These are phyloP conservation scores for Akanthomyces uredinophilus DNA, from an alignment of 2,329 filamentous ascomycete genomes.

Conservation along the genomic window DNA sequence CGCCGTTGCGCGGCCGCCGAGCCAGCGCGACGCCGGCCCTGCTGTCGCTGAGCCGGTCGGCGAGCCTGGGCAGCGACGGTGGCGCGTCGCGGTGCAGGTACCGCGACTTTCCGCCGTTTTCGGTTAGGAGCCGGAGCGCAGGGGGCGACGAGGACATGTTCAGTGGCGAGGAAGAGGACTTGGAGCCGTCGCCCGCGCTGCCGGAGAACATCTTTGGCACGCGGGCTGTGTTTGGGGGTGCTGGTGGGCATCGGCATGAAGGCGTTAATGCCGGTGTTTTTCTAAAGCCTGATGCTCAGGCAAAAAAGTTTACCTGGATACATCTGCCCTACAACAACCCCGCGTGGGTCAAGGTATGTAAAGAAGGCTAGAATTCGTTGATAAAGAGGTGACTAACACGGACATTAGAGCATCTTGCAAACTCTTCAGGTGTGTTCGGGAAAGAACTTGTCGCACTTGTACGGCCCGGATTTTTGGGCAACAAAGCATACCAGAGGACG, in stretches of 20 bases:
- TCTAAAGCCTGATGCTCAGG: slow-evolving; percentile 28
- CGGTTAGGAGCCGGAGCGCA: slow-evolving; percentile 30
- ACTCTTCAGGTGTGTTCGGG: slow-evolving; percentile 35
- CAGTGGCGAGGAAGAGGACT: slow-evolving; percentile 19
- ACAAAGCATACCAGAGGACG: slow-evolving; percentile 43
- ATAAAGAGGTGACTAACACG: slow-evolving; percentile 18
- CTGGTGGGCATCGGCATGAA: neutral
- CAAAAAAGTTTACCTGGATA: slow-evolving; percentile 52
- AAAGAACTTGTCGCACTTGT: slow-evolving; percentile 34
- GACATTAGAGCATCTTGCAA: slow-evolving; percentile 37
- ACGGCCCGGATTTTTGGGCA: slow-evolving; percentile 44
- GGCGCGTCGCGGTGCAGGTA: slow-evolving; percentile 26
- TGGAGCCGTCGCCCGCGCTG: slow-evolving; percentile 26
- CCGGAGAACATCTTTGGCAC: slow-evolving; percentile 31
- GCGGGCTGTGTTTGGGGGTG: slow-evolving; percentile 13
- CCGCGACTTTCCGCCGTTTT: slow-evolving; percentile 32
- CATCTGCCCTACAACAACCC: slow-evolving; percentile 54
- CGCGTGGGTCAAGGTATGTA: slow-evolving; percentile 49
- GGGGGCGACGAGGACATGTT: slow-evolving; percentile 19
- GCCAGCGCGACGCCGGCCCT: neutral
- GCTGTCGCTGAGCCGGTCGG: slow-evolving; percentile 30
- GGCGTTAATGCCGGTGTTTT: slow-evolving; percentile 27
- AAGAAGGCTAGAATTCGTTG: slow-evolving; percentile 10
- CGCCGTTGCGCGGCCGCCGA: slow-evolving; percentile 26
- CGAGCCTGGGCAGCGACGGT: slow-evolving; percentile 29